phyloP scores from a whole-genome alignment of 441 rosid species.

The Brassica hybrid region DNA sequence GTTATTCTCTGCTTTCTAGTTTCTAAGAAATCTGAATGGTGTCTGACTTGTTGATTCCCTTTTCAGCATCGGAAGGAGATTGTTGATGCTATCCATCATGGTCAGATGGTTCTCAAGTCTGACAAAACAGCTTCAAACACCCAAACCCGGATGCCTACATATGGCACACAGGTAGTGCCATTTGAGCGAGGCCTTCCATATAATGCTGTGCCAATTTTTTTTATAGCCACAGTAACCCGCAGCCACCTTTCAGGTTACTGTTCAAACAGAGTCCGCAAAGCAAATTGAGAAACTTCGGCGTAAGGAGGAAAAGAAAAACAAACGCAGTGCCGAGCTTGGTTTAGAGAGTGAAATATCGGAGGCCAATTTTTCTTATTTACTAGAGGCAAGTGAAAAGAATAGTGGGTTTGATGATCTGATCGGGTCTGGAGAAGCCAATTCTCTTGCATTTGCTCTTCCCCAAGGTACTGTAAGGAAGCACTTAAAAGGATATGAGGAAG shows the following conservation, averaged over 20 bases:
- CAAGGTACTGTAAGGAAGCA: conserved; percentile 91
- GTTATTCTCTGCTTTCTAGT: conserved; percentile 19
- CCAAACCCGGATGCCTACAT: conserved; percentile 89
- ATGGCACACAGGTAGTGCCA: conserved; percentile 85
- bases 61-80: conserved; percentile 90
- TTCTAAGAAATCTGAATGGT: conserved; percentile 17
- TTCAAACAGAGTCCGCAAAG: conserved; percentile 84
- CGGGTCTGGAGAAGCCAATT: conserved; percentile 69
- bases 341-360: conserved; percentile 66
- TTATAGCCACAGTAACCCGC: conserved; percentile 29
- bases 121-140: conserved; percentile 69
- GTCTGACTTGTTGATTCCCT: conserved; percentile 40
- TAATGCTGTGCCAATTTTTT: conserved; percentile 15
- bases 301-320: conserved; percentile 88
- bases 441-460: conserved; percentile 78
- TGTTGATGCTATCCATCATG: conserved; percentile 85
- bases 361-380: conserved; percentile 85
- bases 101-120: conserved; percentile 70
- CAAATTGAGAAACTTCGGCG: conserved; percentile 97
- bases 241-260: conserved; percentile 72
- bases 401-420: conserved; percentile 69
- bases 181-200: conserved; percentile 30
- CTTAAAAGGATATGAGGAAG: conserved; percentile 93
- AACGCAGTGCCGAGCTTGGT: conserved; percentile 75
- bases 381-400: conserved; percentile 88